phyloP scores from a whole-genome alignment of 345 rosid species.

The Dimocarpus longan region DNA sequence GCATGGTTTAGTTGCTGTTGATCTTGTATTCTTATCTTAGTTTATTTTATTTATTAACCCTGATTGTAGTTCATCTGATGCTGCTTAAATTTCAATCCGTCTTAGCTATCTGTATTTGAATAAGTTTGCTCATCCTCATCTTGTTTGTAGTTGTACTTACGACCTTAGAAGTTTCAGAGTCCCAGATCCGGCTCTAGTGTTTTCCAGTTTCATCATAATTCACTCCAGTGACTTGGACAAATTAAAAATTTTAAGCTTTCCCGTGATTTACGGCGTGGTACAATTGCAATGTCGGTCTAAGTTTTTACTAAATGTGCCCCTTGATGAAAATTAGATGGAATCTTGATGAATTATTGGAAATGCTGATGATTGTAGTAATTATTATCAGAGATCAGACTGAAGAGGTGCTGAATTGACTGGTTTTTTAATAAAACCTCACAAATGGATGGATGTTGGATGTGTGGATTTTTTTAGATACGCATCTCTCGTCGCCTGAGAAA shows the following conservation, averaged over 20 bases:
- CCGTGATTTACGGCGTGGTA: not conserved
- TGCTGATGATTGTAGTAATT: not conserved
- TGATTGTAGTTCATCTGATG: conserved; percentile 24
- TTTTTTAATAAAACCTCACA: too few species aligned
- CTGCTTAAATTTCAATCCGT: not conserved
- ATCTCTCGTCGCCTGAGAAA: too few species aligned
- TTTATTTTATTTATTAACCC: conserved; percentile 22
- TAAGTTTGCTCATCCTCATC: not conserved
- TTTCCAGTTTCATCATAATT: not conserved
- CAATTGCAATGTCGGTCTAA: not conserved
- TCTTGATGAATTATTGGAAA: not conserved
- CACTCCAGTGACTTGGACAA: not conserved
- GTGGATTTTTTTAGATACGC: too few species aligned
- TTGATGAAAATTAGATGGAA: not conserved
- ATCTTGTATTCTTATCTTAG: conserved; percentile 23
- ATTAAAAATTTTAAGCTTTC: not conserved
- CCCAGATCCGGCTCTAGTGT: not conserved
- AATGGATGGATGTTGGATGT: too few species aligned
- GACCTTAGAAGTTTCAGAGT: not conserved
- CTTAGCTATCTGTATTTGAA: not conserved
- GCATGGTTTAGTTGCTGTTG: conserved; percentile 29
- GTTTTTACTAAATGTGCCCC: not conserved
- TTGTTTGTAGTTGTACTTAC: not conserved
- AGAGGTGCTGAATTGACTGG: too few species aligned
- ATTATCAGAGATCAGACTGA: too few species aligned